A percentile compares a stretch with the other conserved stretches of the same genome.
Evolutionary conservation across 805 yeast species (phyloP).

Genomic region (Metschnikowia colocasiae): DNA sequence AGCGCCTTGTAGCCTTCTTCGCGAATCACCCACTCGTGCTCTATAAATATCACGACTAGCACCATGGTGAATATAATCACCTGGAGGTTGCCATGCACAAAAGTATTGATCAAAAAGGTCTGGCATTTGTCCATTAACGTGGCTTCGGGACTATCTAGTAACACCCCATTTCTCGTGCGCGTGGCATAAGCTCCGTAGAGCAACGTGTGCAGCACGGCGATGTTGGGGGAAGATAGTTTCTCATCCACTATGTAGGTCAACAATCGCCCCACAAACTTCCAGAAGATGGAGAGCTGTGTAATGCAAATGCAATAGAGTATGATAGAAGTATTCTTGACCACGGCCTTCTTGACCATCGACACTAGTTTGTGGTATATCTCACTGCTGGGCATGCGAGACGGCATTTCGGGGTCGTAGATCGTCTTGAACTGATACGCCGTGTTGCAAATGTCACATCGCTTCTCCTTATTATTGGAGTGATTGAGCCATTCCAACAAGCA

Average conservation of each 20-base stretch:
- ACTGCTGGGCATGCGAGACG: conserved; percentile 53
- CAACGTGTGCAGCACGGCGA: conserved; percentile 29
- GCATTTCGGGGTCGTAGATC: conserved; percentile 62
- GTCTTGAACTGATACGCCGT: conserved; percentile 66
- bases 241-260: conserved; percentile 58
- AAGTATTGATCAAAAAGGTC: conserved; percentile 30
- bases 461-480: conserved; percentile 56
- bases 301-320: conserved; percentile 40
- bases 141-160: conserved; percentile 10
- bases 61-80: conserved; percentile 39
- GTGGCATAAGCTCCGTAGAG: conserved; percentile 35
- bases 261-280: conserved; percentile 52
- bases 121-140: conserved; percentile 19
- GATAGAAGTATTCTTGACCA: conserved; percentile 22
- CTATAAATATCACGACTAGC: conserved; percentile 48
- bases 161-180: conserved; percentile 10
- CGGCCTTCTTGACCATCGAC: conserved; percentile 13
- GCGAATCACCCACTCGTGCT: conserved; percentile 66
- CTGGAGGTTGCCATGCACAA: conserved; percentile 36
- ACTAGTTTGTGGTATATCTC: conserved; percentile 43
- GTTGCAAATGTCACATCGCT: conserved; percentile 84
- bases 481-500: conserved; percentile 86
- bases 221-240: conserved; percentile 38
- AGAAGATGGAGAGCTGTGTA: conserved; percentile 55
- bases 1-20: conserved; percentile 67